Percentiles rank a stretch among this genome's conserved stretches.
These are phyloP conservation scores for Cladosporium halotolerans DNA, from an alignment of 2,329 filamentous ascomycete genomes.

Conservation along the genomic window DNA sequence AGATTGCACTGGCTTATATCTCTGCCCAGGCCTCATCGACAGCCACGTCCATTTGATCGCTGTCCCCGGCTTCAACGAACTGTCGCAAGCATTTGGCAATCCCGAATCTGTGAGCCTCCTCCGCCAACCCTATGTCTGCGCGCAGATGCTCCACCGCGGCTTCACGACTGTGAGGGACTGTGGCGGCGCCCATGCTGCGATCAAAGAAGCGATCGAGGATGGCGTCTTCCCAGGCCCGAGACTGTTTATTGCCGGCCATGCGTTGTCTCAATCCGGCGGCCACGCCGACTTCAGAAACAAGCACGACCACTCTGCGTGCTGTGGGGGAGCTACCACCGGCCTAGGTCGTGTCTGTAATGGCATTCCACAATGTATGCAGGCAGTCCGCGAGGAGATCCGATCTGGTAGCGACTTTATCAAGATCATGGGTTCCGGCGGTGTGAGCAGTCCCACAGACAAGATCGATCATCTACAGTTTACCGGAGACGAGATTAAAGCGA, in stretches of 20 bases:
- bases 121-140: conserved; percentile 31
- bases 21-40: conserved; percentile 45
- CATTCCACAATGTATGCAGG: conserved; percentile 45
- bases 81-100: conserved; percentile 26
- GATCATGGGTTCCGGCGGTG: conserved; percentile 52
- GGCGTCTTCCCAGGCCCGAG: conserved; percentile 47
- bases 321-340: conserved; percentile 33
- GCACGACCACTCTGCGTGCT: conserved; percentile 40
- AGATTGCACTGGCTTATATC: conserved; percentile 32
- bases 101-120: conserved; percentile 31
- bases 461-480: conserved; percentile 50
- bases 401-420: conserved; percentile 53
- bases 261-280: conserved; percentile 50
- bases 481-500: conserved; percentile 47
- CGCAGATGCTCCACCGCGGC: conserved; percentile 47
- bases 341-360: conserved; percentile 44
- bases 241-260: conserved; percentile 46
- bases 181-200: conserved; percentile 46
- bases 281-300: conserved; percentile 44
- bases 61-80: conserved; percentile 32
- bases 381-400: conserved; percentile 46
- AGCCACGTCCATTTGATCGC: conserved; percentile 40
- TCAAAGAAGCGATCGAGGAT: conserved; percentile 51
- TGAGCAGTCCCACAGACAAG: conserved; percentile 46
- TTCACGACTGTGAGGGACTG: conserved; percentile 53